Base-by-base conservation (phyloP, 2,329 filamentous ascomycete genomes). In the Ilyonectria sp. region DNA sequence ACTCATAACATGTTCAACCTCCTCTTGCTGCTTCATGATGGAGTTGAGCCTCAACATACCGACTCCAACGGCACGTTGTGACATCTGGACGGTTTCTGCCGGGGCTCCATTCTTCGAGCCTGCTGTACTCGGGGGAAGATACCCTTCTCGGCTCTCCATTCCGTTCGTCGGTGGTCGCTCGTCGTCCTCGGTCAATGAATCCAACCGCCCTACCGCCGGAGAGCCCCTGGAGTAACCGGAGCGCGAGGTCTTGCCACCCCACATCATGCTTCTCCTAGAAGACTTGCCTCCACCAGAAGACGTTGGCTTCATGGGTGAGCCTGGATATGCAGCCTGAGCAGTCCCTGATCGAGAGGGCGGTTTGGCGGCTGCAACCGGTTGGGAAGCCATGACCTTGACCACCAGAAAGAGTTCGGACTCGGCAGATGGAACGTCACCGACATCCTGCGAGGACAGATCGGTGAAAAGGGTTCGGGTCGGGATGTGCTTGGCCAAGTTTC, bases 391-490 rank as follows among this genome's bases (percentile, higher is more conserved):
- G 8, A 98, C 89, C 74, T 93, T 94, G 70, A 96, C 92, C 4
- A 98, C 91, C 1, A 99, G 86, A 78, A 93, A 98, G 21, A 98
- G 82, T 58, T 94, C 92, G 4, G 89, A 89, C 54, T 92, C 92
- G 9, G 89, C 86, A 3, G 91, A 86, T 1, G 87, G 83, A 1
- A 84, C 79, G 55, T 91, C 89, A 26, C 90, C 90, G 65, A 91
- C 86, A 75, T 98, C 95, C 55, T 91, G 88, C 1, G 93, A 89
- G 44, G 91, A 94, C 19, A 99, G 84, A 75, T 98, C 94, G 3
- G 94, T 91, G 73, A 98, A 98, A 2, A 99, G 86, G 0, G 94
- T 97, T 76, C 92, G 94, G 77, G 95, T 89, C 76, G 92, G 91
- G 23, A 89, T 87, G 69, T 89, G 89, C 59, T 90, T 88, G 10